These are phyloP conservation scores for Colletotrichum melonis DNA, from an alignment of 2,329 filamentous ascomycete species.

Conservation along the genomic window DNA sequence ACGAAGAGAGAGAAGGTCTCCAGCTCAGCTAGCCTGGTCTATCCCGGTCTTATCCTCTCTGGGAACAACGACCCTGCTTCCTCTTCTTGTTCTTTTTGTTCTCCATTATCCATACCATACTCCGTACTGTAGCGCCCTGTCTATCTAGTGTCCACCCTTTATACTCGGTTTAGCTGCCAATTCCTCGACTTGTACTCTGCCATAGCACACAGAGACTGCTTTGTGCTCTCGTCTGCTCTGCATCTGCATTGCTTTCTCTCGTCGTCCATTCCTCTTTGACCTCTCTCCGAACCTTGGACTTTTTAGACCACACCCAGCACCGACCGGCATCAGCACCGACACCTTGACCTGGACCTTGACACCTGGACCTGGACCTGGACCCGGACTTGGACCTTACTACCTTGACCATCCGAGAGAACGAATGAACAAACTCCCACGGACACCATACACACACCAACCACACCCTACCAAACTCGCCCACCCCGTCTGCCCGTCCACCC, in stretches of 20 bases:
- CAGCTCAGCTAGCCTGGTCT: conserved; percentile 4
- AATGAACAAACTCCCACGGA: conserved; percentile 10
- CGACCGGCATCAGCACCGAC: conserved; percentile 1
- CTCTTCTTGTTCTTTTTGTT: background rate
- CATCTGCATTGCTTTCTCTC: background rate
- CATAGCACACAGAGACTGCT: background rate
- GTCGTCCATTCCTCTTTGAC: background rate
- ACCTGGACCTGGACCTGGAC: conserved; percentile 11
- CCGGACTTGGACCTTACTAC: conserved; percentile 12
- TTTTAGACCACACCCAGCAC: background rate
- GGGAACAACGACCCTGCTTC: conserved; percentile 9
- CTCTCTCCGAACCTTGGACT: too few species aligned
- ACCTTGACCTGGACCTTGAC: background rate
- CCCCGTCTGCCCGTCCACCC: conserved; percentile 4
- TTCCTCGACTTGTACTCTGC: background rate
- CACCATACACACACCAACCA: background rate
- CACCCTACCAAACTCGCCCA: background rate
- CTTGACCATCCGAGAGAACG: conserved; percentile 7
- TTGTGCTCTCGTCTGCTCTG: background rate
- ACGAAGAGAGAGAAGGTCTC: background rate
- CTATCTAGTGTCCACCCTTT: background rate
- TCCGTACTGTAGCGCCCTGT: too few species aligned
- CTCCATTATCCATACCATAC: background rate
- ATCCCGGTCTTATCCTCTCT: conserved; percentile 5
- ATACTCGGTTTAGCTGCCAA: background rate